These are phyloP conservation scores for Saccharomycopsis sp. DNA, from an alignment of 805 yeast genomes.

Conservation along the genomic window DNA sequence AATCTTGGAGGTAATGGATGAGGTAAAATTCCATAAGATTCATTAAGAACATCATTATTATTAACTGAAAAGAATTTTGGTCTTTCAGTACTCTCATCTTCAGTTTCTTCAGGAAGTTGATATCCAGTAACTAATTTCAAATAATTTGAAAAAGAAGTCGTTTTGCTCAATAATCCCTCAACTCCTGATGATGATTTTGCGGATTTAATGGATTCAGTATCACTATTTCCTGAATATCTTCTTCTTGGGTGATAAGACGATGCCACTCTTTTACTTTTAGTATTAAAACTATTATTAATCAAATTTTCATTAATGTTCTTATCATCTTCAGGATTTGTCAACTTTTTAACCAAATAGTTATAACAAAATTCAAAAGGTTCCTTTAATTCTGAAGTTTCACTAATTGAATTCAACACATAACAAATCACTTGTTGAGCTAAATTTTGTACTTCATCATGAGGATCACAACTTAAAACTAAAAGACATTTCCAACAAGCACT, in stretches of 20 bases:
- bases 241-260: constrained; percentile 8
- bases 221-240: constrained; percentile 1
- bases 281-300: background rate
- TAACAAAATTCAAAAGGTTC: constrained; percentile 17
- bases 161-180: constrained; percentile 4
- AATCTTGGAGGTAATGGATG: constrained; percentile 20
- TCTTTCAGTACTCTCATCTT: background rate
- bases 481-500: constrained; percentile 83
- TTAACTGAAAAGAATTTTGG: background rate
- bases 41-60: background rate
- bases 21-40: constrained; percentile 8
- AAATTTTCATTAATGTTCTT: background rate
- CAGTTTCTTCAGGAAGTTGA: background rate
- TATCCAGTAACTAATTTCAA: constrained; percentile 12
- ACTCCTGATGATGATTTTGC: constrained; percentile 3
- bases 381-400: constrained; percentile 15
- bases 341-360: constrained; percentile 12
- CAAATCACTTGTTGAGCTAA: constrained; percentile 18
- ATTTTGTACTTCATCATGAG: constrained; percentile 66
- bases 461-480: constrained; percentile 74
- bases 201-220: background rate
- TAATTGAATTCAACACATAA: constrained; percentile 28
- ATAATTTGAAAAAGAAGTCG: constrained; percentile 10
- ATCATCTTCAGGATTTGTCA: background rate
- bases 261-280: constrained; percentile 3